Percentiles rank a stretch among this genome's conserved stretches.
Conservation (phyloP, 2,329 filamentous ascomycete species). For the Scytalidium lignicola region DNA sequence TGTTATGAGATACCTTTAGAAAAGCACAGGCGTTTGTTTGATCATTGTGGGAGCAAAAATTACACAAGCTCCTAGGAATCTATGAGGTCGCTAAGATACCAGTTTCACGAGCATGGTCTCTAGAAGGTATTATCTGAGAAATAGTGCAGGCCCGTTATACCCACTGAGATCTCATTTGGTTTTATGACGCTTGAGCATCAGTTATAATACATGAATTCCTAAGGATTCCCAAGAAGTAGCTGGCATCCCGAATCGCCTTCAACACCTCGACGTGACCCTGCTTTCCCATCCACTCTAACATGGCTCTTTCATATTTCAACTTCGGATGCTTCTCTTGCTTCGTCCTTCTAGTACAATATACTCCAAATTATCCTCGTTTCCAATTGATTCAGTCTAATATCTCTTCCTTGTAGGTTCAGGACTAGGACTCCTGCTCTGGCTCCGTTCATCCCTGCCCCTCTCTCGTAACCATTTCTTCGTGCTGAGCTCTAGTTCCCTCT, state of each 20-base stretch:
- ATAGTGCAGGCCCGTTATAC: background rate
- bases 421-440: constrained; percentile 74
- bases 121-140: background rate
- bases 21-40: background rate
- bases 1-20: background rate
- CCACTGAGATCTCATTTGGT: background rate
- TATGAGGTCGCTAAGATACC: background rate
- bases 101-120: background rate
- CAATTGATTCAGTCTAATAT: constrained; percentile 39
- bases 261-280: background rate
- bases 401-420: constrained; percentile 76
- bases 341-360: background rate
- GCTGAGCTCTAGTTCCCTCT: constrained; percentile 76
- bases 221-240: background rate
- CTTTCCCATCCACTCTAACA: background rate
- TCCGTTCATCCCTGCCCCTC: constrained; percentile 78
- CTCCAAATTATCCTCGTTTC: background rate
- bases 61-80: background rate
- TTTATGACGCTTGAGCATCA: background rate
- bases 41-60: background rate
- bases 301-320: background rate
- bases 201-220: background rate
- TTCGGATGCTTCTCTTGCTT: background rate
- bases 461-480: constrained; percentile 96
- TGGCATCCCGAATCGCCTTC: background rate